Percentiles rank a stretch among this genome's conserved stretches.
Conservation (phyloP, 306 rosid species). For the Quillaja saponaria region DNA sequence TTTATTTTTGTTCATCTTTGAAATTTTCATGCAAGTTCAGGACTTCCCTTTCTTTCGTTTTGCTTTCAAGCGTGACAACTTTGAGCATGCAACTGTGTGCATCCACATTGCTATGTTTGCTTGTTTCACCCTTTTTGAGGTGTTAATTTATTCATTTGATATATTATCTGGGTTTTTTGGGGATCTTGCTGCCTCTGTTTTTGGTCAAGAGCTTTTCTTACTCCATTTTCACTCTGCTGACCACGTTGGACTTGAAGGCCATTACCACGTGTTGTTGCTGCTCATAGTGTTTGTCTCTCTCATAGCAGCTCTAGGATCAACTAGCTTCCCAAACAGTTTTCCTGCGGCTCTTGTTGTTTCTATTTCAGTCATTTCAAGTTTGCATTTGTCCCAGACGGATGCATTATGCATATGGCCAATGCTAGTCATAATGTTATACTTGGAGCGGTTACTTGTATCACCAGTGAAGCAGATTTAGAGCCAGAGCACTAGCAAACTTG, state of each 20-base stretch:
- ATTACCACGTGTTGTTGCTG: slow-evolving; percentile 84
- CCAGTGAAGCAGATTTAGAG: slow-evolving; percentile 68
- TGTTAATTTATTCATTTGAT: slow-evolving; percentile 54
- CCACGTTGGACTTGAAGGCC: slow-evolving; percentile 91
- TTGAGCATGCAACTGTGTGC: slow-evolving; percentile 94
- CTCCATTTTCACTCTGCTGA: slow-evolving; percentile 91
- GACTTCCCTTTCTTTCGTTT: slow-evolving; percentile 66
- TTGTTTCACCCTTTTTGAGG: slow-evolving; percentile 63
- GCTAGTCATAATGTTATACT: slow-evolving; percentile 36
- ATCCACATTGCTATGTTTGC: slow-evolving; percentile 79
- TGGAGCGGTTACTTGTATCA: slow-evolving; percentile 65
- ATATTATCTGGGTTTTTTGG: slow-evolving; percentile 66
- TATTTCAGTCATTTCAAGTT: slow-evolving; percentile 73
- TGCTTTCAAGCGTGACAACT: slow-evolving; percentile 62
- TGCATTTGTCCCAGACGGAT: slow-evolving; percentile 67
- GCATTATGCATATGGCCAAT: slow-evolving; percentile 38
- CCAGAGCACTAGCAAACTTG: slow-evolving; percentile 79
- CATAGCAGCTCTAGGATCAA: slow-evolving; percentile 52
- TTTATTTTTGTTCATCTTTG: slow-evolving; percentile 59
- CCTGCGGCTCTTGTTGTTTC: slow-evolving; percentile 76
- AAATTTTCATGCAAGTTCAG: slow-evolving; percentile 58
- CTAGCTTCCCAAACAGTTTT: slow-evolving; percentile 63
- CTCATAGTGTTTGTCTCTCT: slow-evolving; percentile 69
- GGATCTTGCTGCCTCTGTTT: slow-evolving; percentile 65
- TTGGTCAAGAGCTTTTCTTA: slow-evolving; percentile 80